These are phyloP conservation scores for Fusarium globosum DNA, from an alignment of 2,329 filamentous ascomycete species.

Conservation along the genomic window DNA sequence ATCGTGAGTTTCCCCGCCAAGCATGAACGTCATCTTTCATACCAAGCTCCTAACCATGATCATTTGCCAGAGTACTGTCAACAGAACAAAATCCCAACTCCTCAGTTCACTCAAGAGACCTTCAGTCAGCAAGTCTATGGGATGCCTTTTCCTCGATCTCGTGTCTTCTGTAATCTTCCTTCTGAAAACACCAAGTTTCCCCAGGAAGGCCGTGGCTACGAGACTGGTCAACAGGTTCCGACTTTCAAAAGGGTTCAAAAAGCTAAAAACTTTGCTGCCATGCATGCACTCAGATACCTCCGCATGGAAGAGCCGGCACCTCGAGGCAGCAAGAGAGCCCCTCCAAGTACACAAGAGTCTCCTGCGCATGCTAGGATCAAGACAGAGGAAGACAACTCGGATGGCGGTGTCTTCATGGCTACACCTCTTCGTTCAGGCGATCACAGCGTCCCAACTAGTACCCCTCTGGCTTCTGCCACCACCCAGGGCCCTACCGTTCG, in stretches of 20 bases:
- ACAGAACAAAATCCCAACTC: neutral
- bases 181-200: conserved; percentile 41
- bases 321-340: conserved; percentile 12
- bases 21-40: neutral
- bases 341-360: conserved; percentile 8
- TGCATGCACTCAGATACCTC: conserved; percentile 50
- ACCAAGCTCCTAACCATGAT: neutral
- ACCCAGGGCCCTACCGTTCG: conserved; percentile 16
- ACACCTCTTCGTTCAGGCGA: neutral
- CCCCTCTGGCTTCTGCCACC: neutral
- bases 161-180: conserved; percentile 41
- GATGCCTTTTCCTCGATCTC: conserved; percentile 39
- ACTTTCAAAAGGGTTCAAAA: conserved; percentile 61
- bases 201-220: conserved; percentile 50
- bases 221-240: conserved; percentile 44
- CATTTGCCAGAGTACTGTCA: conserved; percentile 25
- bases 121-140: conserved; percentile 33
- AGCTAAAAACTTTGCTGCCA: conserved; percentile 65
- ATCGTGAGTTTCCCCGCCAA: conserved; percentile 33
- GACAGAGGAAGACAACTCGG: conserved; percentile 21
- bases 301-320: neutral
- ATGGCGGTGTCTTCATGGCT: conserved; percentile 7
- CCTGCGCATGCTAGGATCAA: conserved; percentile 25
- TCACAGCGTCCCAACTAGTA: neutral
- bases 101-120: conserved; percentile 14